Evolutionary conservation across 306 rosid species (phyloP).

Genomic region (Bauhinia variegata): DNA sequence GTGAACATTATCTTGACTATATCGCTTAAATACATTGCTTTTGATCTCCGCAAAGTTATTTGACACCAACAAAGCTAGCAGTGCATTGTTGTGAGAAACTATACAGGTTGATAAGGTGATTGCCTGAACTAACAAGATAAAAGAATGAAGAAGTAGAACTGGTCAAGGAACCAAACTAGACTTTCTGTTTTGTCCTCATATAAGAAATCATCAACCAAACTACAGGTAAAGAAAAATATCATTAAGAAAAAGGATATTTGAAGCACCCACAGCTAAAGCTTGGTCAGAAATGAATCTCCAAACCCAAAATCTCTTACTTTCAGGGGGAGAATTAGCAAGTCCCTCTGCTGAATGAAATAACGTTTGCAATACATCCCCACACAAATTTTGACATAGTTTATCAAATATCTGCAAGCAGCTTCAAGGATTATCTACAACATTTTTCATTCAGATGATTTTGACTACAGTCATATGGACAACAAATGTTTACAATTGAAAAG

Average conservation of each 20-base stretch:
- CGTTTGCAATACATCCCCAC: constrained; percentile 88
- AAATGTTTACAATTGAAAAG: neutral
- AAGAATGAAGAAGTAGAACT: constrained; percentile 78
- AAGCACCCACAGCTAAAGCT: constrained; percentile 80
- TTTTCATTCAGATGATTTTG: constrained; percentile 17
- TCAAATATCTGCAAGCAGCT: constrained; percentile 85
- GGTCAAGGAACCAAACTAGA: constrained; percentile 71
- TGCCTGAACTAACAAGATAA: constrained; percentile 97
- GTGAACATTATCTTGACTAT: constrained; percentile 87
- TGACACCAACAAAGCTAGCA: constrained; percentile 93
- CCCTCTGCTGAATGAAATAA: constrained; percentile 88
- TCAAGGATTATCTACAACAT: constrained; percentile 36
- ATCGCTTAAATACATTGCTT: constrained; percentile 92
- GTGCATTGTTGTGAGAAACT: constrained; percentile 94
- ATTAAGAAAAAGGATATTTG: constrained; percentile 78
- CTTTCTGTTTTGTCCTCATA: constrained; percentile 11
- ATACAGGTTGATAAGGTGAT: constrained; percentile 95
- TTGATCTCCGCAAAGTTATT: constrained; percentile 98
- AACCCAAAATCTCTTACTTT: constrained; percentile 67
- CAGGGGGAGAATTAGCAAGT: constrained; percentile 78
- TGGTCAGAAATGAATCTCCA: constrained; percentile 82
- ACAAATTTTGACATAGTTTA: constrained; percentile 91
- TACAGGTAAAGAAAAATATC: constrained; percentile 5
- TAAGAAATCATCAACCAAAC: constrained; percentile 30
- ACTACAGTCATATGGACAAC: constrained; percentile 1